phyloP scores from a whole-genome alignment of 768 basidiomycete species.

The Collybia sp. region DNA sequence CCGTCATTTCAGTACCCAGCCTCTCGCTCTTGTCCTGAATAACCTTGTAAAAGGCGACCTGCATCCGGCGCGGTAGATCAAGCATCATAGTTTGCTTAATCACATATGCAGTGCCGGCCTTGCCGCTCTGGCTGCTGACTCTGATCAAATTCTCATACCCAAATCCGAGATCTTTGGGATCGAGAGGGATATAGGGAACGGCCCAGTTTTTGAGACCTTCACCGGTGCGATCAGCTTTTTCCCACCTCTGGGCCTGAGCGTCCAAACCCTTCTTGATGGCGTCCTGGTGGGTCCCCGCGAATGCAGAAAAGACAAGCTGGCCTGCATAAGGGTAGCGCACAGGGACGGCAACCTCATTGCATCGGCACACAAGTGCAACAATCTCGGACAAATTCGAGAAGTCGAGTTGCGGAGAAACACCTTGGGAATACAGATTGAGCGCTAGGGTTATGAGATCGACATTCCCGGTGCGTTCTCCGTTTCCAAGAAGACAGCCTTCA shows the following conservation, averaged over 20 bases:
- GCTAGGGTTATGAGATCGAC: constrained; percentile 83
- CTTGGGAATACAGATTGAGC: constrained; percentile 81
- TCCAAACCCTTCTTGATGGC: constrained; percentile 89
- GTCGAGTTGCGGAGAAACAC: constrained; percentile 69
- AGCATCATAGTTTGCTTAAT: constrained; percentile 72
- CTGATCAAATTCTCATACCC: constrained; percentile 86
- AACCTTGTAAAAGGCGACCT: constrained; percentile 74
- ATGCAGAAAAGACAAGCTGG: constrained; percentile 82
- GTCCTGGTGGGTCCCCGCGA: constrained; percentile 82
- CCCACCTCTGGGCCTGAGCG: constrained; percentile 48
- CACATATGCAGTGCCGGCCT: constrained; percentile 81
- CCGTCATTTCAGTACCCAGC: constrained; percentile 76
- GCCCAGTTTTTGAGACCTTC: constrained; percentile 52
- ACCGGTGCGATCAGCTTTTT: constrained; percentile 41
- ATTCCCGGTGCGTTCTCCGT: constrained; percentile 84
- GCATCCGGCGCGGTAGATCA: constrained; percentile 80
- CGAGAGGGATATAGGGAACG: constrained; percentile 82
- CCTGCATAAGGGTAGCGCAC: constrained; percentile 81
- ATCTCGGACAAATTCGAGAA: constrained; percentile 69
- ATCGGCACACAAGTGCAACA: constrained; percentile 73
- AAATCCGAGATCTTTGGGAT: constrained; percentile 80
- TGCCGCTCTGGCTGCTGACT: constrained; percentile 85
- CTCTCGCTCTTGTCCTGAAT: constrained; percentile 70
- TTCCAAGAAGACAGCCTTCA: constrained; percentile 81
- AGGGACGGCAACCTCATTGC: constrained; percentile 78